phyloP scores from a whole-genome alignment of 2,329 filamentous ascomycete genomes.

The Colletotrichum godetiae region DNA sequence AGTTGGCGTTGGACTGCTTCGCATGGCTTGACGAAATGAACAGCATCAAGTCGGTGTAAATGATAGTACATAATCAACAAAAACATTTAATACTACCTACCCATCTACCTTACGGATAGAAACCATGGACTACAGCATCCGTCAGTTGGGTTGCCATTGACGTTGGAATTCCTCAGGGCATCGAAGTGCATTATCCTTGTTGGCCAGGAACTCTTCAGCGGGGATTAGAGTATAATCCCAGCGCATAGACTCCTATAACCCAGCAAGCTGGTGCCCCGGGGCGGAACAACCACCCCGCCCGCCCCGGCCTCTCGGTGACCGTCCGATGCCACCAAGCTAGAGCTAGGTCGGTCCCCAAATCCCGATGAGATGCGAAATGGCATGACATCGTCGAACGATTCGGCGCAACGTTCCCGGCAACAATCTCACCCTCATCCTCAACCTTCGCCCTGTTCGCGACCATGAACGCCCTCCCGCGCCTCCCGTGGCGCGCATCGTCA shows the following conservation, averaged over 20 bases:
- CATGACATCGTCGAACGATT: conserved; percentile 7
- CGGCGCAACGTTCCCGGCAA: neutral
- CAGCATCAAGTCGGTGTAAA: neutral
- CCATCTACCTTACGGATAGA: too few species aligned
- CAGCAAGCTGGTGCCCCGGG: neutral
- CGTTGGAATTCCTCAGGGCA: neutral
- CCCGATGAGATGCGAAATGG: conserved; percentile 19
- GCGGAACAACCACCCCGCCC: conserved; percentile 30
- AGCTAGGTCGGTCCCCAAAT: conserved; percentile 5
- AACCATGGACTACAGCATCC: neutral
- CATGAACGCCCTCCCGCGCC: conserved; percentile 55
- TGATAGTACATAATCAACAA: neutral
- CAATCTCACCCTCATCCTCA: neutral
- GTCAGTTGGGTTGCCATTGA: neutral
- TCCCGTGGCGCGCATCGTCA: conserved; percentile 46
- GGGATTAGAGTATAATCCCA: neutral
- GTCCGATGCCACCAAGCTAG: neutral
- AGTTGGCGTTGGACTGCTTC: neutral
- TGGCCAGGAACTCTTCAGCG: conserved; percentile 4
- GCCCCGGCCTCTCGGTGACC: conserved; percentile 8
- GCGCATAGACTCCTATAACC: conserved; percentile 3
- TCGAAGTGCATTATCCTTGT: neutral
- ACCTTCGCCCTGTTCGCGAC: conserved; percentile 12
- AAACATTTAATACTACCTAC: neutral
- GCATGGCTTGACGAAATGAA: neutral